Conservation (phyloP, 2,329 filamentous ascomycete genomes). For the Alternaria panax region DNA sequence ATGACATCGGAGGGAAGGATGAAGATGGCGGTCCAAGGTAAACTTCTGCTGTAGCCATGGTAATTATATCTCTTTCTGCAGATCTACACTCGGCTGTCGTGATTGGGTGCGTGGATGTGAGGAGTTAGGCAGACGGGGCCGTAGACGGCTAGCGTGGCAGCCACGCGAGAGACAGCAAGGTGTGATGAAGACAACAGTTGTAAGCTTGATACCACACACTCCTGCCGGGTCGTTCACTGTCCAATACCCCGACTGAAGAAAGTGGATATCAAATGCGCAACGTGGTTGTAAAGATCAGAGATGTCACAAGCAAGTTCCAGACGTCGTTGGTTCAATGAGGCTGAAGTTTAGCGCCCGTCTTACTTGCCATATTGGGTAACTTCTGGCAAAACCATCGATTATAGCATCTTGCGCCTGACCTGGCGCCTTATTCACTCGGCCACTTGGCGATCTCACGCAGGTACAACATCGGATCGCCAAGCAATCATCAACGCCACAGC, state of each 20-base stretch:
- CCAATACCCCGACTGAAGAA: no score
- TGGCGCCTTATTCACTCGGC: neutral
- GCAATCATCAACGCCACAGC: neutral
- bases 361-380: neutral
- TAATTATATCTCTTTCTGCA: neutral
- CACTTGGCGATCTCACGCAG: neutral
- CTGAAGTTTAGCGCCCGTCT: neutral
- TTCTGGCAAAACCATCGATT: neutral
- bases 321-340: neutral
- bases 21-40: neutral
- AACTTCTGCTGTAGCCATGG: constrained; percentile 5
- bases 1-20: neutral
- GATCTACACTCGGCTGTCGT: neutral
- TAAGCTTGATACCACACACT: neutral
- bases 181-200: neutral
- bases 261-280: no score
- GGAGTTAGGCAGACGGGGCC: neutral
- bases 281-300: neutral
- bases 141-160: neutral
- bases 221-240: no score
- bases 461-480: neutral
- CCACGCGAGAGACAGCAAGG: neutral
- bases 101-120: neutral
- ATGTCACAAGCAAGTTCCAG: neutral
- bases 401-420: neutral